These are phyloP conservation scores for Phytophthora palmivora DNA, from an alignment of 352 stramenopile species.

Conservation along the genomic window DNA sequence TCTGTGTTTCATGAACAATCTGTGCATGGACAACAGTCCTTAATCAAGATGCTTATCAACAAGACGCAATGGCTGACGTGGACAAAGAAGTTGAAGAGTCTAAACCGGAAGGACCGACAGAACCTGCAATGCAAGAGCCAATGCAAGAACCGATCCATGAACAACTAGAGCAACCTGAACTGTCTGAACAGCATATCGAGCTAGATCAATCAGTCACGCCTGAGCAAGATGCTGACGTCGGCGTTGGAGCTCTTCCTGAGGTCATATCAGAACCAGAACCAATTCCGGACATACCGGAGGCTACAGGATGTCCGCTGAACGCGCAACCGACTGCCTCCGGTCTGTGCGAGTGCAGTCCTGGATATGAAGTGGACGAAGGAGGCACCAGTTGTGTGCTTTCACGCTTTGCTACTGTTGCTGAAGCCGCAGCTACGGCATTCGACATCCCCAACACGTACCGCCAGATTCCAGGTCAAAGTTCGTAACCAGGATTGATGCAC, in stretches of 20 bases:
- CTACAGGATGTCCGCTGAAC: constrained; percentile 44
- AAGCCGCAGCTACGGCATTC: constrained; percentile 24
- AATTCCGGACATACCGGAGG: neutral
- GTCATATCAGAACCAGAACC: constrained; percentile 7
- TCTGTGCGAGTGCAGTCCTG: constrained; percentile 52
- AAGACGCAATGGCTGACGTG: neutral
- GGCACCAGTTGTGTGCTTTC: constrained; percentile 45
- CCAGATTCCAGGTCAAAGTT: constrained; percentile 18
- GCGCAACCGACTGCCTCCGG: constrained; percentile 36
- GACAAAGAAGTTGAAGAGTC: constrained; percentile 3
- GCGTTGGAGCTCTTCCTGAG: neutral
- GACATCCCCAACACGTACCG: constrained; percentile 22
- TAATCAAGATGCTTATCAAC: constrained; percentile 2
- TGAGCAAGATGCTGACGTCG: constrained; percentile 5
- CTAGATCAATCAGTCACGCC: neutral
- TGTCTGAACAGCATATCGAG: constrained; percentile 3
- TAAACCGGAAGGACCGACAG: constrained; percentile 1
- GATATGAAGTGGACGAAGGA: constrained; percentile 41
- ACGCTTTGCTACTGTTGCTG: constrained; percentile 14
- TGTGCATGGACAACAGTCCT: neutral
- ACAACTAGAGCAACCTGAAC: neutral
- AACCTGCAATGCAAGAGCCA: constrained; percentile 1
- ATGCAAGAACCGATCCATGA: neutral
- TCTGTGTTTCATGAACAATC: neutral
- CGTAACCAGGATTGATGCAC: too few species aligned